Percentiles rank a stretch among this genome's conserved stretches.
Evolutionary conservation across 129 eudicot species (phyloP).

Genomic region (Mikania micrantha): DNA sequence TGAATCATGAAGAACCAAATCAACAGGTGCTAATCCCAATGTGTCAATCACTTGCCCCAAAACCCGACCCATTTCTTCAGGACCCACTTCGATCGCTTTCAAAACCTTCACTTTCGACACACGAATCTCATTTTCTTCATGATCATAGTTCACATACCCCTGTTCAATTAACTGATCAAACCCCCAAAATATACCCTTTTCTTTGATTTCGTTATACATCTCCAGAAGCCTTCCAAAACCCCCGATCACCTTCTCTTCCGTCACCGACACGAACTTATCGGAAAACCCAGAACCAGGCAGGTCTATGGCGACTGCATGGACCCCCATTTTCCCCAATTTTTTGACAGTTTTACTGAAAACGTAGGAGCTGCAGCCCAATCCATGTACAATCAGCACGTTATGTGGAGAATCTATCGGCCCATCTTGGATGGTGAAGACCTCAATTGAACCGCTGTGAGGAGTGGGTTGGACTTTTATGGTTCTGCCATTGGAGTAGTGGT

Average conservation of each 20-base stretch:
- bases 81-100: constrained; percentile 52
- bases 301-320: constrained; percentile 57
- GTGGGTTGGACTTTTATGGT: constrained; percentile 50
- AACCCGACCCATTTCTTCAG: constrained; percentile 72
- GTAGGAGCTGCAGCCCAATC: constrained; percentile 68
- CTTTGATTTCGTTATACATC: constrained; percentile 60
- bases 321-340: constrained; percentile 34
- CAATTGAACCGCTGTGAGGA: constrained; percentile 45
- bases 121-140: constrained; percentile 36
- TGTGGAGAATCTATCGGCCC: constrained; percentile 37
- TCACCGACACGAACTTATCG: constrained; percentile 42
- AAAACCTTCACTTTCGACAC: constrained; percentile 32
- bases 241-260: constrained; percentile 42
- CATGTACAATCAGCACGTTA: constrained; percentile 62
- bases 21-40: constrained; percentile 62
- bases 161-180: constrained; percentile 88
- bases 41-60: constrained; percentile 67
- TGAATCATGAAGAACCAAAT: constrained; percentile 83
- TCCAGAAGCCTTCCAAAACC: constrained; percentile 45
- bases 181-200: constrained; percentile 86
- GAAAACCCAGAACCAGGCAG: constrained; percentile 92
- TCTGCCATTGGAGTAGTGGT: constrained; percentile 63
- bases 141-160: constrained; percentile 59
- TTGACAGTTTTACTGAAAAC: constrained; percentile 41
- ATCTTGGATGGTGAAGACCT: constrained; percentile 57